Evolutionary conservation across 768 basidiomycete species (phyloP).

Genomic region (Pholiota microspora): DNA sequence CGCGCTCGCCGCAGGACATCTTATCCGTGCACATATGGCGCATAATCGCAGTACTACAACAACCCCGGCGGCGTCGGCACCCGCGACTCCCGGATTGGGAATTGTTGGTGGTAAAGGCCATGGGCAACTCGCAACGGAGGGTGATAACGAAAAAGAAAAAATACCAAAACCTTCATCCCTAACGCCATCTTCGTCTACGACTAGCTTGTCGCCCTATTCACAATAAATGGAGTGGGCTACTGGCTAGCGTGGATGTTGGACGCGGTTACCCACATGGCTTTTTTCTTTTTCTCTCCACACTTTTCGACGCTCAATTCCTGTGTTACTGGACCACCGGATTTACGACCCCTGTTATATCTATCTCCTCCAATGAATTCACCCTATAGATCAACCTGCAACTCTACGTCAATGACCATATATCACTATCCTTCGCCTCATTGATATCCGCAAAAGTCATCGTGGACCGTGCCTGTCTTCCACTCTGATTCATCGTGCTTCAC

Average conservation of each 20-base stretch:
- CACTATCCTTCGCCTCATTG: too few species aligned
- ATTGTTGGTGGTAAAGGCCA: not conserved
- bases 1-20: constrained; percentile 91
- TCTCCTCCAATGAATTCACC: too few species aligned
- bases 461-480: too few species aligned
- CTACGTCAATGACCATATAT: too few species aligned
- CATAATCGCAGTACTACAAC: constrained; percentile 76
- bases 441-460: too few species aligned
- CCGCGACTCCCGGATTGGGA: constrained; percentile 50
- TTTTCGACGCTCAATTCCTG: too few species aligned
- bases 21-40: constrained; percentile 89
- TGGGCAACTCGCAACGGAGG: constrained; percentile 1
- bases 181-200: constrained; percentile 17
- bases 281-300: too few species aligned
- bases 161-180: constrained; percentile 4
- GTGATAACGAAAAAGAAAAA: not conserved
- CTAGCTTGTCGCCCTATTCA: constrained; percentile 18
- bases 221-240: constrained; percentile 11
- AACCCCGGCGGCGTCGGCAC: constrained; percentile 68
- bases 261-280: too few species aligned
- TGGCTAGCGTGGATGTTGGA: not conserved
- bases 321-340: too few species aligned
- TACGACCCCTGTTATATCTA: too few species aligned
- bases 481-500: too few species aligned
- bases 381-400: too few species aligned